Evolutionary conservation across 1,284 basidiomycete species (phyloP), one percentile per base, ranked within the genome.

Genomic region (Cutaneotrichosporon cavernicola): DNA sequence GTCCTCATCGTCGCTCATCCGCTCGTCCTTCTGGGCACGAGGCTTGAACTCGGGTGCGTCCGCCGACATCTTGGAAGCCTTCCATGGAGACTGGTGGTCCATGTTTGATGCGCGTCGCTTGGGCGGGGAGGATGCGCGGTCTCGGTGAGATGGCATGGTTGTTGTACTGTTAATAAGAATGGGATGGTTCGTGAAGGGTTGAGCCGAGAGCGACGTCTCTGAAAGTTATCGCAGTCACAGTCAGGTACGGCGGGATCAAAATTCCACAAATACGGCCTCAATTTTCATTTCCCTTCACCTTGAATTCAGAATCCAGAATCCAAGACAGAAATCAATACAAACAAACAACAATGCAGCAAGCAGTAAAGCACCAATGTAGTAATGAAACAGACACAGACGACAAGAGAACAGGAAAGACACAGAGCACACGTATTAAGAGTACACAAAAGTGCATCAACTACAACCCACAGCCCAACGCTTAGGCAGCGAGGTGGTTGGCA

Each of bases 401-500:
- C 31, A 53, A 36, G 34, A 36, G 34, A 13, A 36, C 31, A 10
- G 31, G 9, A 18, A n/a, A 53, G 16, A 31, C 31, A 53, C 16
- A 53, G 26, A 26, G 51, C 18, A 18, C 8, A 46, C 18, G 11
- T 13, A 18, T 11, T 52, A 22, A 38, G 56, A 51, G 40, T 31
- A 59, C 47, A 59, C 49, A 40, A 51, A 34, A 14, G 58, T 66
- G 60, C 65, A 66, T 66, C 65, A 59, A 64, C 60, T 66, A 63
- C 65, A 63, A 46, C 43, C 43, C 43, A 46, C 14, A 66, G 47
- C 66, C 52, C 34, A 61, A 61, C 51, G 62, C 72, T 91, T 84
- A 97, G 77, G 91, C 88, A 81, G 93, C 88, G 73, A 90, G 88
- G 78, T 97, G 87, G 72, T 86, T 92, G 73, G 85, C 85, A 80